Conservation (phyloP, 495 filamentous ascomycete genomes). For the Geoglossum glabrum region DNA sequence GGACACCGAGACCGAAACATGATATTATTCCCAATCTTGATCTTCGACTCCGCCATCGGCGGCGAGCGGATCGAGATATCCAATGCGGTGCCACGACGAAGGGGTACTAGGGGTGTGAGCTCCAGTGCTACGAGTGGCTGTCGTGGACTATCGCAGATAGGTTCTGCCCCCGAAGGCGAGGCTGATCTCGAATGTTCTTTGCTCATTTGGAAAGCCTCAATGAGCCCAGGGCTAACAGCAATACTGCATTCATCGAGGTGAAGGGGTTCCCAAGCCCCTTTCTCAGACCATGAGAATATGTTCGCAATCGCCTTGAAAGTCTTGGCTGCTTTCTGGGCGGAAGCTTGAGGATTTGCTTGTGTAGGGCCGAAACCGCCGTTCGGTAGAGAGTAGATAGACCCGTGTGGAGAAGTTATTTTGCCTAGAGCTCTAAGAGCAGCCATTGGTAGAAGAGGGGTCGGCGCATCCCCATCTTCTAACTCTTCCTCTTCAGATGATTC, state of each 20-base stretch:
- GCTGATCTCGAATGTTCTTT: slow-evolving; percentile 23
- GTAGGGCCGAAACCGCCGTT: not conserved
- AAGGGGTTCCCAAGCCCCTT: slow-evolving; percentile 62
- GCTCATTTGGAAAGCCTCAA: slow-evolving; percentile 59
- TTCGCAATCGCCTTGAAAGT: slow-evolving; percentile 48
- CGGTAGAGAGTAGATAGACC: slow-evolving; percentile 20
- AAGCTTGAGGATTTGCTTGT: not conserved
- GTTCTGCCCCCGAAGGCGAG: not conserved
- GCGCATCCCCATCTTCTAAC: slow-evolving; percentile 28
- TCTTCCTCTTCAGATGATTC: slow-evolving; percentile 40
- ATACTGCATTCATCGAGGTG: slow-evolving; percentile 59
- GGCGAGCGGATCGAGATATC: slow-evolving; percentile 86
- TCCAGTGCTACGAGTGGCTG: slow-evolving; percentile 57
- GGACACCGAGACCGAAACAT: slow-evolving; percentile 71
- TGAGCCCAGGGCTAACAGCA: slow-evolving; percentile 59
- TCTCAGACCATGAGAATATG: slow-evolving; percentile 71
- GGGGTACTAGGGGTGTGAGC: slow-evolving; percentile 70
- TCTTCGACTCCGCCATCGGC: slow-evolving; percentile 45
- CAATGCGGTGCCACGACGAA: slow-evolving; percentile 72
- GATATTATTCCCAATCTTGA: slow-evolving; percentile 52
- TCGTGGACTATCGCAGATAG: slow-evolving; percentile 18
- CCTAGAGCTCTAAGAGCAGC: slow-evolving; percentile 9
- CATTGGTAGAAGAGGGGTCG: slow-evolving; percentile 18
- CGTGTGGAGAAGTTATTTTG: slow-evolving; percentile 18
- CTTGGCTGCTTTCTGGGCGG: slow-evolving; percentile 22